These are phyloP conservation scores for Melampsora occidentalis DNA, from an alignment of 1,284 basidiomycete genomes.

Conservation along the genomic window DNA sequence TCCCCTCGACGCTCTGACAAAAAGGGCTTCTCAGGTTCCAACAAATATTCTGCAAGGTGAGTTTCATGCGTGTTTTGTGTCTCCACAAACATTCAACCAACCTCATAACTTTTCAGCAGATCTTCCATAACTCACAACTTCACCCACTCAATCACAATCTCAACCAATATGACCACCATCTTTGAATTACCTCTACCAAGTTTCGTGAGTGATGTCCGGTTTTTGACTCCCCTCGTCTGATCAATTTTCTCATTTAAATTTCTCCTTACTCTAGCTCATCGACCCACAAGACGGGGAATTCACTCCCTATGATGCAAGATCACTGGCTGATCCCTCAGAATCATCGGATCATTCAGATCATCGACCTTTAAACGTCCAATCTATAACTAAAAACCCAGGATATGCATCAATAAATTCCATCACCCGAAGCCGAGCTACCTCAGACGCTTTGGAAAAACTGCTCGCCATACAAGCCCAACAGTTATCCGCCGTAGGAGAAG, in stretches of 20 bases:
- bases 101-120: too few species aligned
- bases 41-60: too few species aligned
- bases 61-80: too few species aligned
- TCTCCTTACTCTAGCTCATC: constrained; percentile 7
- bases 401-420: constrained; percentile 1
- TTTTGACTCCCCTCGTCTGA: neutral
- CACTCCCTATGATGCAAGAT: constrained; percentile 20
- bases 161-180: too few species aligned
- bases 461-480: constrained; percentile 19
- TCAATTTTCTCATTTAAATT: neutral
- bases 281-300: constrained; percentile 33
- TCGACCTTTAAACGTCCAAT: neutral
- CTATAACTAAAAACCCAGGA: neutral
- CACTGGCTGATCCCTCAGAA: neutral
- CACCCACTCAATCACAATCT: too few species aligned
- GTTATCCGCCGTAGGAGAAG: constrained; percentile 8
- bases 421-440: constrained; percentile 7
- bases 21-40: too few species aligned
- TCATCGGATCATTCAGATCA: neutral
- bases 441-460: constrained; percentile 17
- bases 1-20: too few species aligned
- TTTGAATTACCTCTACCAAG: constrained; percentile 11
- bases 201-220: constrained; percentile 1
- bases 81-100: too few species aligned
- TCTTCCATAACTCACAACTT: too few species aligned